A percentile compares a stretch with the other conserved stretches of the same genome.
Evolutionary conservation across 2,329 filamentous ascomycete species (phyloP).

Genomic region (Geoglossum cookeanum): DNA sequence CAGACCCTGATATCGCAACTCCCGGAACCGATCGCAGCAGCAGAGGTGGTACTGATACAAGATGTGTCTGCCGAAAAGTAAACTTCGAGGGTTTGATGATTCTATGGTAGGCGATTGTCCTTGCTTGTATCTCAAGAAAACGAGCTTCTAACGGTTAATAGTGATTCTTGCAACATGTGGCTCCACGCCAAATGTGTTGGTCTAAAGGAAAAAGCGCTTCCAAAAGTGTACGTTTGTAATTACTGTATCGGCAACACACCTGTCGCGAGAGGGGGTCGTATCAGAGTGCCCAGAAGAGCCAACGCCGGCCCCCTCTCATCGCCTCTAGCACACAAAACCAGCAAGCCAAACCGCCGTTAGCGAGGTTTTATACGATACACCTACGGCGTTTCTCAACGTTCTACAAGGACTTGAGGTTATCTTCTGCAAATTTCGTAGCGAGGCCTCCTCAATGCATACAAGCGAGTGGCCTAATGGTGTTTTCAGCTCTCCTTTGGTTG

Average conservation of each 20-base stretch:
- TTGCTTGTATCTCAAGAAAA: not conserved
- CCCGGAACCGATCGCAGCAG: not conserved
- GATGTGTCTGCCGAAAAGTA: not conserved
- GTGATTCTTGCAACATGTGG: conserved; percentile 4
- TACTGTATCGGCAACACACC: conserved; percentile 2
- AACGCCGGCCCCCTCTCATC: not conserved
- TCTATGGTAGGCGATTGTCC: not conserved
- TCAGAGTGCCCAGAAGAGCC: not conserved
- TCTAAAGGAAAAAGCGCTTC: not conserved
- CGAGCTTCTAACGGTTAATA: not conserved
- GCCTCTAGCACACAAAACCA: conserved; percentile 1
- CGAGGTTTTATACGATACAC: not conserved
- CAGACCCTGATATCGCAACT: conserved; percentile 2
- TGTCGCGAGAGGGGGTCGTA: not conserved
- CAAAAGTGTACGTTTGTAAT: conserved; percentile 1
- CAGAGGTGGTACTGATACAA: not conserved
- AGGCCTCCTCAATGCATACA: not conserved
- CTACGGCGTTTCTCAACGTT: not conserved
- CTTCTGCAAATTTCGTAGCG: not conserved
- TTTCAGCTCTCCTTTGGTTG: not conserved
- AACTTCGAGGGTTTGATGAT: conserved; percentile 3
- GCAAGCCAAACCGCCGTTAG: not conserved
- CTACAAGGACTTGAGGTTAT: too few species aligned
- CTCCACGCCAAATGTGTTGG: conserved; percentile 3
- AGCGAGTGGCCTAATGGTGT: not conserved